phyloP scores from a whole-genome alignment of 352 stramenopile species.

The Lagenidium sp. region DNA sequence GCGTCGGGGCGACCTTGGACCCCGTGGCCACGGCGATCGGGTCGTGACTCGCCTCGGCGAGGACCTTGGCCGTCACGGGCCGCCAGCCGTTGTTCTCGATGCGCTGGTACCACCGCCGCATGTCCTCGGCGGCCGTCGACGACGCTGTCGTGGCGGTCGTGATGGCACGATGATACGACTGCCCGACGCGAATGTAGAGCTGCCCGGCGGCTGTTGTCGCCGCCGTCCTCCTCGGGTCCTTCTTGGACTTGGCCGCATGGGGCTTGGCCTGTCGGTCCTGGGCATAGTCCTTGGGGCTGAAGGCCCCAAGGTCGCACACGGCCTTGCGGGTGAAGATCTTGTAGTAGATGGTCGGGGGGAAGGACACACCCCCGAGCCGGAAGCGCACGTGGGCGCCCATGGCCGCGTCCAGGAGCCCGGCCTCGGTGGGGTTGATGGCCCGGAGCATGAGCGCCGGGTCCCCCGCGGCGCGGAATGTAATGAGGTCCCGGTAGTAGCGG shows the following conservation, averaged over 20 bases:
- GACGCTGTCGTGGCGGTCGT: too few relatives aligned
- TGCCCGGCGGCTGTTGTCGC: background rate
- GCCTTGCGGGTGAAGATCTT: conserved; percentile 87
- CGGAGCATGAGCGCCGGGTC: conserved; percentile 75
- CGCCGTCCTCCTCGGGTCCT: conserved; percentile 3
- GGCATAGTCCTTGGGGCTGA: conserved; percentile 87
- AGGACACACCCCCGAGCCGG: conserved; percentile 74
- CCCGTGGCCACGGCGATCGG: conserved; percentile 41
- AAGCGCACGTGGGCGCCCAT: conserved; percentile 82
- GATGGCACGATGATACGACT: conserved; percentile 56
- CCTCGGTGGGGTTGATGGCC: conserved; percentile 79
- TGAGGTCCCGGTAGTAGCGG: conserved; percentile 68
- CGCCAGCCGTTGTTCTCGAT: conserved; percentile 90
- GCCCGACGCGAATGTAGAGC: conserved; percentile 64
- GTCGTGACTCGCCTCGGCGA: conserved; percentile 49
- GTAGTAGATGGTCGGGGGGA: conserved; percentile 93
- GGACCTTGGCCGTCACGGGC: conserved; percentile 75
- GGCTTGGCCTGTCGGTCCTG: conserved; percentile 26
- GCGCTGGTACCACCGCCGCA: conserved; percentile 73
- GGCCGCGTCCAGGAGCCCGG: conserved; percentile 66
- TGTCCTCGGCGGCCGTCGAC: conserved; percentile 51
- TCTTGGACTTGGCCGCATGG: conserved; percentile 12
- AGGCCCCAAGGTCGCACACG: conserved; percentile 85
- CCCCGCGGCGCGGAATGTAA: conserved; percentile 68
- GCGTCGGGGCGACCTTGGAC: conserved; percentile 17